Conservation (phyloP, 2,329 filamentous ascomycete genomes). For the Nemania serpens region DNA sequence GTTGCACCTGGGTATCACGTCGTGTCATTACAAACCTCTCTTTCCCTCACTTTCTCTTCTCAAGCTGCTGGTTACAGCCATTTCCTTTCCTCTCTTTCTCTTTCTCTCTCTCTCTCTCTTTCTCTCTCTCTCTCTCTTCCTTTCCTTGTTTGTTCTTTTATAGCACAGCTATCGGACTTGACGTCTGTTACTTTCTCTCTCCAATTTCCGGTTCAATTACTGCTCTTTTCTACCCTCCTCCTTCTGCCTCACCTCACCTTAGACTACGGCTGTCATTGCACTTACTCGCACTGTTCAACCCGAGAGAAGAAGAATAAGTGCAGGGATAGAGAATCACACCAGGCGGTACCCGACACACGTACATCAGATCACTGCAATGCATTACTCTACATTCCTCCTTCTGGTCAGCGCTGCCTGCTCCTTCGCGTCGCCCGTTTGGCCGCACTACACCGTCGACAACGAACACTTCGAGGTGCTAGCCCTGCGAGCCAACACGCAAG, state of each 20-base stretch:
- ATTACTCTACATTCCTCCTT: constrained; percentile 35
- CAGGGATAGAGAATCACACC: neutral
- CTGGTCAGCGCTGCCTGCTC: constrained; percentile 40
- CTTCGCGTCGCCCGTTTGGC: constrained; percentile 44
- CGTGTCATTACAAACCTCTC: constrained; percentile 1
- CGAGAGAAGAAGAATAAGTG: neutral
- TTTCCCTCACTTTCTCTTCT: constrained; percentile 22
- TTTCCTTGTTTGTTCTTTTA: neutral
- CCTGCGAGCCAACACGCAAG: constrained; percentile 45
- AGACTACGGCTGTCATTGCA: neutral
- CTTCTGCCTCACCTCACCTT: neutral
- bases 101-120: constrained; percentile 10
- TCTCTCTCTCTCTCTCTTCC: constrained; percentile 7
- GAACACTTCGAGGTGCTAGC: constrained; percentile 52
- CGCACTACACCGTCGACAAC: constrained; percentile 46
- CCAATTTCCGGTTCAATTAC: neutral
- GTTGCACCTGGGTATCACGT: constrained; percentile 3
- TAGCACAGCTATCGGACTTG: constrained; percentile 25
- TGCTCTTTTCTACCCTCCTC: constrained; percentile 7
- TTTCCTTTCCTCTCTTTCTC: constrained; percentile 7
- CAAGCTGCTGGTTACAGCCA: constrained; percentile 28
- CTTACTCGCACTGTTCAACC: neutral
- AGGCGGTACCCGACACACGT: neutral
- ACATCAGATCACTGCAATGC: constrained; percentile 22
- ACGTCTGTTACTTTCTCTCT: constrained; percentile 31